Conservation (phyloP, 805 yeast species). For the Saccharomycopsis fodiens region DNA sequence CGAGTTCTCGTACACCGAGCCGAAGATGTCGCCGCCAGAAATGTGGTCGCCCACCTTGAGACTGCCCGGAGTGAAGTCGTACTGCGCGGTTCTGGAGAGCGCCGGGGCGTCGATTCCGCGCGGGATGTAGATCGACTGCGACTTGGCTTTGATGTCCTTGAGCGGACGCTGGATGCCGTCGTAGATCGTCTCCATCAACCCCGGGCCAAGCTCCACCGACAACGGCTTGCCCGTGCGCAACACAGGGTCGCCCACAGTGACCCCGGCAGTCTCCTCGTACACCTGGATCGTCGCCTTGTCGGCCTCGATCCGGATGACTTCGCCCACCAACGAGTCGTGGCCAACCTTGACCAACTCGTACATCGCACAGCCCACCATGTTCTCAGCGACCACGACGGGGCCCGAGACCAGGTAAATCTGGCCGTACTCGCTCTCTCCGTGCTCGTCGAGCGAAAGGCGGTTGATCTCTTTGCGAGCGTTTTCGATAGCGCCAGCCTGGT, state of each 20-base stretch:
- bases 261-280: slow-evolving; percentile 99
- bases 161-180: slow-evolving; percentile 99
- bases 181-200: slow-evolving; percentile 97
- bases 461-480: slow-evolving; percentile 92
- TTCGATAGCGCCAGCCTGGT: slow-evolving; percentile 89
- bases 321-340: slow-evolving; percentile 95
- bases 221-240: slow-evolving; percentile 98
- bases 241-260: slow-evolving; percentile 98
- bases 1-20: slow-evolving; percentile 90
- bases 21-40: slow-evolving; percentile 93
- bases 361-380: slow-evolving; percentile 99
- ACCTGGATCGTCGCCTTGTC: slow-evolving; percentile 99
- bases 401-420: slow-evolving; percentile 93
- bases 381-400: slow-evolving; percentile 95
- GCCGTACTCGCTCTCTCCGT: slow-evolving; percentile 74
- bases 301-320: slow-evolving; percentile 92
- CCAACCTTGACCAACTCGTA: slow-evolving; percentile 98
- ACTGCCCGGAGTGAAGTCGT: slow-evolving; percentile 77
- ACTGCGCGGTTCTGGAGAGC: slow-evolving; percentile 70
- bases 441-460: slow-evolving; percentile 73
- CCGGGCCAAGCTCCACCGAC: slow-evolving; percentile 98
- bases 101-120: slow-evolving; percentile 98
- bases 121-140: slow-evolving; percentile 94
- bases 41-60: slow-evolving; percentile 93
- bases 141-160: slow-evolving; percentile 78